A percentile compares a stretch with the other conserved stretches of the same genome.
These are phyloP conservation scores for Sugiyamaella floridensis DNA, from an alignment of 805 yeast species.

Conservation along the genomic window DNA sequence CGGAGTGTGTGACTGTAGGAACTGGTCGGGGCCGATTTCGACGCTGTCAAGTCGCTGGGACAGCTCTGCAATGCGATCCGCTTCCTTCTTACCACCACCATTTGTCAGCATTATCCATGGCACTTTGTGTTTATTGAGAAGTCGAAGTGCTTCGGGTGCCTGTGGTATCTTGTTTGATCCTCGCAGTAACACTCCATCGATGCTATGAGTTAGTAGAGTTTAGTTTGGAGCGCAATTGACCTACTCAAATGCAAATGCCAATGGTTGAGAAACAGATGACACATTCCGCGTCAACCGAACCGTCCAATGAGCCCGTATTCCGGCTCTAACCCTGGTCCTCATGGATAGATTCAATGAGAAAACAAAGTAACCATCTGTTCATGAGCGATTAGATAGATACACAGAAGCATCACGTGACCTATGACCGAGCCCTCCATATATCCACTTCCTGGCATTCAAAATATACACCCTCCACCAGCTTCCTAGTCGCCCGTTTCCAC, in stretches of 20 bases:
- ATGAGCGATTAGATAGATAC: no score
- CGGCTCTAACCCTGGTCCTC: no score
- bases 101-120: slow-evolving; percentile 85
- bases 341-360: no score
- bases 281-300: background rate
- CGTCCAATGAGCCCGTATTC: background rate
- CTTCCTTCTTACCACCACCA: slow-evolving; percentile 79
- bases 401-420: no score
- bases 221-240: background rate
- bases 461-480: no score
- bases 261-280: background rate
- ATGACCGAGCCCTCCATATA: no score
- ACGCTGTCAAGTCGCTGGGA: slow-evolving; percentile 38
- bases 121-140: slow-evolving; percentile 46
- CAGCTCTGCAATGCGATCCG: slow-evolving; percentile 48
- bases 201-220: slow-evolving; percentile 26
- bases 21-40: slow-evolving; percentile 49
- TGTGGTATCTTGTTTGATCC: slow-evolving; percentile 61
- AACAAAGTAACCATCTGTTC: no score
- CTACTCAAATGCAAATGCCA: slow-evolving; percentile 26
- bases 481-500: background rate
- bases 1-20: slow-evolving; percentile 87
- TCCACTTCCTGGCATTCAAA: no score
- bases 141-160: slow-evolving; percentile 54
- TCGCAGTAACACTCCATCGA: slow-evolving; percentile 82